Evolutionary conservation across 2,329 filamentous ascomycete species (phyloP), one percentile per base, ranked within the genome.

Genomic region (Beauveria caledonica): DNA sequence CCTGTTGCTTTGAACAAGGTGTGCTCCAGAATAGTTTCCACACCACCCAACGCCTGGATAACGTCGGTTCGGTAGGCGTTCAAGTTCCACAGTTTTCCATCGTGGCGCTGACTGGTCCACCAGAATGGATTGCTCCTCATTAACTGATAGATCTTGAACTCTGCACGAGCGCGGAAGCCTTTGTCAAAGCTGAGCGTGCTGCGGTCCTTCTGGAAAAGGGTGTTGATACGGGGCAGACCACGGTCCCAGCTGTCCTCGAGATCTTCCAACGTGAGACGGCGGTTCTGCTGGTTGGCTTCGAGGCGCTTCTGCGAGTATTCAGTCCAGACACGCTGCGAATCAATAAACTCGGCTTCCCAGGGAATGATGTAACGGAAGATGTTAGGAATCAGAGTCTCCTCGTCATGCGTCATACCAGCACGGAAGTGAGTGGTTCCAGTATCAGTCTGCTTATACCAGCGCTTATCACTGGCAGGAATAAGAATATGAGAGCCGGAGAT

Each of bases 121-220:
- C 92, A 97, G 80, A 97, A 97, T 0, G 94, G 94, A 71, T 97
- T 97, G 76, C 89, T 95, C 84, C 96, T 97, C 93, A 99, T 97
- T 63, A 97, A 80, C 73, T 97, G 93, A 71, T 97, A 99, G 33
- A 94, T 87, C 80, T 99, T 99, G 80, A 99, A 99, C 73, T 99
- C 94, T 11, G 93, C 91, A 58, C 94, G 84, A 15, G 92, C 87
- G 66, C 94, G 88, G 86, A 97, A 99, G 59, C 94, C 94, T 77
- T 99, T 99, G 78, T 99, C 94, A 70, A 99, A 99, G 69, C 91
- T 96, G 64, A 99, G 82, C 0, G 94, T 99, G 73, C 92, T 97
- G 69, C 94, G 84, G 68, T 99, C 94, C 74, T 99, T 99, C 73
- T 99, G 94, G 85, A 99, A 99, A 2, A 99, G 80, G 0, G 94